A percentile compares a stretch with the other conserved stretches of the same genome.
phyloP scores from a whole-genome alignment of 257 asterid genomes.

The Lycium barbarum region DNA sequence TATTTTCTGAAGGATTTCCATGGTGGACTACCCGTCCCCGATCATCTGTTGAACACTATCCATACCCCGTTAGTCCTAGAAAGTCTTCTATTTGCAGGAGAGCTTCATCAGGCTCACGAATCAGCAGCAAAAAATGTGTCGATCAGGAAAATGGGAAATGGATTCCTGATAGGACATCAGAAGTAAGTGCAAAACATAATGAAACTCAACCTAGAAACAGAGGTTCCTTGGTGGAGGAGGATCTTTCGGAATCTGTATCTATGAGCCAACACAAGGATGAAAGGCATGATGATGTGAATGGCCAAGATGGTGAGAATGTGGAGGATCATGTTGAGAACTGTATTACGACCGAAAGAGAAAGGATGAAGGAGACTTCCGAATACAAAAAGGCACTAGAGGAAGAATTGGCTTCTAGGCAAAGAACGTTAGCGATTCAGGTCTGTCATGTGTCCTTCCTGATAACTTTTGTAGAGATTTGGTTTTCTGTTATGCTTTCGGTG shows the following conservation, averaged over 20 bases:
- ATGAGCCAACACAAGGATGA: constrained; percentile 37
- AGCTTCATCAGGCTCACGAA: constrained; percentile 24
- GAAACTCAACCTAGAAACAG: constrained; percentile 30
- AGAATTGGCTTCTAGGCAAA: constrained; percentile 80
- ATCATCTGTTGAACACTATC: constrained; percentile 18
- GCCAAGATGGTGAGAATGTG: constrained; percentile 29
- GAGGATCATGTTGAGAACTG: constrained; percentile 33
- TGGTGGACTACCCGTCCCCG: constrained; percentile 28
- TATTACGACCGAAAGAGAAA: constrained; percentile 64
- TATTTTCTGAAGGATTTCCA: constrained; percentile 35
- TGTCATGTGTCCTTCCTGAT: constrained; percentile 15
- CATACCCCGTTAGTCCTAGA: constrained; percentile 29
- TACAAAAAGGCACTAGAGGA: constrained; percentile 76
- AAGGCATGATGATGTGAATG: constrained; percentile 35
- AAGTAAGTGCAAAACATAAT: constrained; percentile 7
- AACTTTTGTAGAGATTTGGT: neutral
- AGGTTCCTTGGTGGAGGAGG: constrained; percentile 29
- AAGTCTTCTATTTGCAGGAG: constrained; percentile 27
- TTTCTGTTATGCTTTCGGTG: constrained; percentile 11
- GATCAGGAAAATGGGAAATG: constrained; percentile 29
- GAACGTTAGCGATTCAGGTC: constrained; percentile 77
- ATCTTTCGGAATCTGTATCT: constrained; percentile 24
- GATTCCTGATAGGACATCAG: constrained; percentile 32
- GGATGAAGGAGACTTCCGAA: constrained; percentile 86
- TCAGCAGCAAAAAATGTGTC: constrained; percentile 22